Conservation (phyloP, 2,329 filamentous ascomycete species). For the Diplodia seriata region DNA sequence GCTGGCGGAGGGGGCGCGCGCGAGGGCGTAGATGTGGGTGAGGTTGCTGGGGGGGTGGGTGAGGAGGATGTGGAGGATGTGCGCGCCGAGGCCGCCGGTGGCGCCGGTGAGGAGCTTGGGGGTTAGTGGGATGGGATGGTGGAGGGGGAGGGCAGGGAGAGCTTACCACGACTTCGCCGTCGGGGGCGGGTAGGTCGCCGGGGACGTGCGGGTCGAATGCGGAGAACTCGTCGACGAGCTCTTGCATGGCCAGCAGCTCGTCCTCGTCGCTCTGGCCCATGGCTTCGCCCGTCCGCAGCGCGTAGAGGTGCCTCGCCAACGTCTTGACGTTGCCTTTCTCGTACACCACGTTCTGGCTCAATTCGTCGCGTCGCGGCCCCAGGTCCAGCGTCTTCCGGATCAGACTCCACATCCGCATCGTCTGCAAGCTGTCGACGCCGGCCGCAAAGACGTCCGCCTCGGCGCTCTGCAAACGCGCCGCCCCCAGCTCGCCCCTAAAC, state of each 20-base stretch:
- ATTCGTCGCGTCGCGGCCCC: constrained; percentile 45
- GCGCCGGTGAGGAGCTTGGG: constrained; percentile 63
- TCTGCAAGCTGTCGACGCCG: constrained; percentile 66
- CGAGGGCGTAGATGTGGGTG: constrained; percentile 58
- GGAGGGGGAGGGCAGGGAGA: too few relatives aligned
- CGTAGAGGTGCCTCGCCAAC: constrained; percentile 55
- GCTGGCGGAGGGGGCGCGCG: constrained; percentile 53
- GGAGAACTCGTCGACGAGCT: constrained; percentile 55
- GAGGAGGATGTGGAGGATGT: constrained; percentile 56
- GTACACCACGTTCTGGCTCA: constrained; percentile 66
- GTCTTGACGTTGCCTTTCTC: constrained; percentile 60
- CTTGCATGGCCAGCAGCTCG: constrained; percentile 56
- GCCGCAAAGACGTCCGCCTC: constrained; percentile 65
- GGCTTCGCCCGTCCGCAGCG: constrained; percentile 50
- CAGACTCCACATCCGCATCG: constrained; percentile 61
- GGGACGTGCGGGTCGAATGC: constrained; percentile 44
- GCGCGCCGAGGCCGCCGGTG: constrained; percentile 70
- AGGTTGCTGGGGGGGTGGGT: constrained; percentile 37
- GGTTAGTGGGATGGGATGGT: too few relatives aligned
- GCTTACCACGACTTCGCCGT: constrained; percentile 35
- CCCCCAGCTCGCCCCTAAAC: constrained; percentile 37
- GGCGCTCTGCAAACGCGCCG: constrained; percentile 29
- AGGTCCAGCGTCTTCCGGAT: constrained; percentile 51
- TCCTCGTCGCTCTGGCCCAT: constrained; percentile 47
- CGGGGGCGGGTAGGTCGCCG: constrained; percentile 3